Percentiles rank a stretch among this genome's conserved stretches.
Conservation (phyloP, 75 land plant species). For the Picea sitchensis region DNA sequence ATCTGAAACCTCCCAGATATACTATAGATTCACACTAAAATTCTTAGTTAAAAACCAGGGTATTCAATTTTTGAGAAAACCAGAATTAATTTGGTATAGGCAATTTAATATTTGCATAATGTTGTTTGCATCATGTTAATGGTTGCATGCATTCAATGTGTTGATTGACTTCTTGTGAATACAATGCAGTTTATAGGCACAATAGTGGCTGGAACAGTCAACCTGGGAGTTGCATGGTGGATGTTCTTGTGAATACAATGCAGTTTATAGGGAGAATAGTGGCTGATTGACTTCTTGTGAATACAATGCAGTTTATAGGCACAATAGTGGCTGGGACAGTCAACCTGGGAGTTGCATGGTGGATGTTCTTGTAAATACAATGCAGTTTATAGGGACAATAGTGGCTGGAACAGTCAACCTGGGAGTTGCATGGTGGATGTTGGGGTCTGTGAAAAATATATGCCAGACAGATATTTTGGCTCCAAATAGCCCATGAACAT, state of each 20-base stretch:
- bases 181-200: slow-evolving; percentile 52
- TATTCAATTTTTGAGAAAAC: too few species aligned
- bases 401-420: slow-evolving; percentile 67
- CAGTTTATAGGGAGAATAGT: slow-evolving; percentile 57
- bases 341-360: slow-evolving; percentile 14
- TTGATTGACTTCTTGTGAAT: slow-evolving; percentile 10
- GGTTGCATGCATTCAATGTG: too few species aligned
- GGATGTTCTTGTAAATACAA: slow-evolving; percentile 13
- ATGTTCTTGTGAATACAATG: slow-evolving; percentile 16
- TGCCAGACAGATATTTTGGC: slow-evolving; percentile 51
- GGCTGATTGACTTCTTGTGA: slow-evolving; percentile 28
- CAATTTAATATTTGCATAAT: too few species aligned
- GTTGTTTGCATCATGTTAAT: too few species aligned
- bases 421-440: slow-evolving; percentile 74
- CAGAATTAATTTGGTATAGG: too few species aligned
- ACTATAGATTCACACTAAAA: too few species aligned
- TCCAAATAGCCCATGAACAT: slow-evolving; percentile 39
- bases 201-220: slow-evolving; percentile 59
- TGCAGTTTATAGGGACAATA: slow-evolving; percentile 54
- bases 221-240: slow-evolving; percentile 7
- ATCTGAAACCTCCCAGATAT: too few species aligned
- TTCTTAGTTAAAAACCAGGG: too few species aligned
- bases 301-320: slow-evolving; percentile 42
- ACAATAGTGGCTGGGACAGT: slow-evolving; percentile 65
- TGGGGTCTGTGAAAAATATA: slow-evolving; percentile 54